Evolutionary conservation across 2,329 filamentous ascomycete species (phyloP).

Genomic region (Xylaria sp.): DNA sequence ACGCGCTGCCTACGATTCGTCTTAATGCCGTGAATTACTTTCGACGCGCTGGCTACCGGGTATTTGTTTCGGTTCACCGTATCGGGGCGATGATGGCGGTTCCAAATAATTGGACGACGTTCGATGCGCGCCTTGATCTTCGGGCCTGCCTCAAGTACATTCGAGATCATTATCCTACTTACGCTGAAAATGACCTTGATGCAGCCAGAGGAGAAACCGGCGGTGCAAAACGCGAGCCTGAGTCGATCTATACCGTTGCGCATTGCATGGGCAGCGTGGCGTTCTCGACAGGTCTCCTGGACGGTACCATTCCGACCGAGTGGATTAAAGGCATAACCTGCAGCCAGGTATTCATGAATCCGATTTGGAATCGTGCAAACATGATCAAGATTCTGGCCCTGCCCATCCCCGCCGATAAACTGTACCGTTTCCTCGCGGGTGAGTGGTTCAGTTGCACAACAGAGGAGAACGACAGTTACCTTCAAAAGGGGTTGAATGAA

Average conservation of each 20-base stretch:
- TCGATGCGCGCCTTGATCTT: slow-evolving; percentile 55
- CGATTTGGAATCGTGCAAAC: slow-evolving; percentile 52
- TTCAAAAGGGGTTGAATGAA: slow-evolving; percentile 51
- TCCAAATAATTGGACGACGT: slow-evolving; percentile 52
- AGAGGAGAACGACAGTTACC: slow-evolving; percentile 39
- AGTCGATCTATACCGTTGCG: slow-evolving; percentile 49
- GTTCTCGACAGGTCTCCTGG: slow-evolving; percentile 52
- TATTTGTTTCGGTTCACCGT: slow-evolving; percentile 53
- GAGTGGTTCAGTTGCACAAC: slow-evolving; percentile 52
- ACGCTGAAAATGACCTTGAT: neutral
- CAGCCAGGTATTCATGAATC: slow-evolving; percentile 60
- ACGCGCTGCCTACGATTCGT: slow-evolving; percentile 56
- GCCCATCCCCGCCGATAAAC: slow-evolving; percentile 44
- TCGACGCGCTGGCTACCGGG: slow-evolving; percentile 53
- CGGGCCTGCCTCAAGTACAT: slow-evolving; percentile 51
- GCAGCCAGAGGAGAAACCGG: neutral
- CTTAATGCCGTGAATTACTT: slow-evolving; percentile 61
- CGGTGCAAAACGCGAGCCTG: slow-evolving; percentile 12
- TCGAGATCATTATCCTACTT: slow-evolving; percentile 34
- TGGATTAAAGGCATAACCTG: slow-evolving; percentile 56
- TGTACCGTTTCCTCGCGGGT: slow-evolving; percentile 46
- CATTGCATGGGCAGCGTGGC: slow-evolving; percentile 62
- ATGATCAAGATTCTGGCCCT: slow-evolving; percentile 48
- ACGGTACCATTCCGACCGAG: slow-evolving; percentile 51
- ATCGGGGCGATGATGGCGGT: slow-evolving; percentile 50